Base-by-base conservation (phyloP, 148 eudicot species). In the Nepenthes mirabilis region DNA sequence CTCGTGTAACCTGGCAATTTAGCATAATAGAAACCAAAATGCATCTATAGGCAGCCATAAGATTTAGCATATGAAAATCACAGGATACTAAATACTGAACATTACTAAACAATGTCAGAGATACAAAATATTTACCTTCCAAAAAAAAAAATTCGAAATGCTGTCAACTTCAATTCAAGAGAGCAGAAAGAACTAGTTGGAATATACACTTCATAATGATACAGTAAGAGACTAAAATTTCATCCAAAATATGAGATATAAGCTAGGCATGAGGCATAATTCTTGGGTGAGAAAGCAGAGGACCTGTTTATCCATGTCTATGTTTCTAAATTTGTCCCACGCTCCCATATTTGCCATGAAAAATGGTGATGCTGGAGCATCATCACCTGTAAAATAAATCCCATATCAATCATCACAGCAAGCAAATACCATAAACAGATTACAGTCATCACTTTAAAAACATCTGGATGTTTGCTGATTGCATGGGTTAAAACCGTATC, bases 271-370 rank as follows among this genome's bases (percentile, higher is more conserved):
- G 66, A 68, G 58, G 43, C 57, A 59, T 33, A 34, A 23, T 43
- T 54, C 52, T 47, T 34, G 6, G 54, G 56, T 61, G 73, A 60
- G 23, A 34, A 74, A 78, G 77, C 52, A 54, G 11, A 70, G 53
- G 69, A 82, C 95, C 88, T 88, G 84, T 82, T 88, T 88, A 73
- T 91, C 96, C 97, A 91, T 91, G 94, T 91, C 97, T 62, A 82
- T 81, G 66, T 63, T 79, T 72, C 96, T 83, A 74, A 91, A 83
- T 52, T 77, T 85, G 85, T 91, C 97, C 96, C 90, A 91, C 70
- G 81, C 90, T 62, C 65, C 84, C 45, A 62, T 68, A 70, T 83
- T 79, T 57, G 87, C 75, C 96, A 80, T 83, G 80, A 71, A 70
- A 83, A 91, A 91, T 75, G 90, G 60, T 51, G 97, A 91, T 37